Evolutionary conservation across 306 rosid genomes (phyloP).

Genomic region (peach (Prunus persica)): Prunus_persica_NCBIv2 NC_034009.1:45661501-45662000

Average conservation of each 20-base stretch:
- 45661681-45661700: slow-evolving; percentile 50
- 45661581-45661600: background rate
- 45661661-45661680: slow-evolving; percentile 49
- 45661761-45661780: slow-evolving; percentile 40
- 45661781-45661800: slow-evolving; percentile 50
- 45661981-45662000: slow-evolving; percentile 45
- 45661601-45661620: slow-evolving; percentile 3
- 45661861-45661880: slow-evolving; percentile 37
- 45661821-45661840: slow-evolving; percentile 40
- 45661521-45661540: no score
- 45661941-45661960: background rate
- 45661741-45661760: slow-evolving; percentile 55
- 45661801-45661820: slow-evolving; percentile 55
- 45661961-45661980: slow-evolving; percentile 20
- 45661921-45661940: slow-evolving; percentile 24
- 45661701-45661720: slow-evolving; percentile 49
- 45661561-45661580: no score
- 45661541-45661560: no score
- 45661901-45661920: slow-evolving; percentile 45
- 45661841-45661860: slow-evolving; percentile 52
- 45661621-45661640: slow-evolving; percentile 43
- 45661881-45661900: slow-evolving; percentile 15
- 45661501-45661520: no score
- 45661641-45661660: slow-evolving; percentile 37
- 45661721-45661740: slow-evolving; percentile 45